These are phyloP conservation scores for Oryza rufipogon DNA, from an alignment of 176 grass and related monocot genomes.

Conservation along the genomic window DNA sequence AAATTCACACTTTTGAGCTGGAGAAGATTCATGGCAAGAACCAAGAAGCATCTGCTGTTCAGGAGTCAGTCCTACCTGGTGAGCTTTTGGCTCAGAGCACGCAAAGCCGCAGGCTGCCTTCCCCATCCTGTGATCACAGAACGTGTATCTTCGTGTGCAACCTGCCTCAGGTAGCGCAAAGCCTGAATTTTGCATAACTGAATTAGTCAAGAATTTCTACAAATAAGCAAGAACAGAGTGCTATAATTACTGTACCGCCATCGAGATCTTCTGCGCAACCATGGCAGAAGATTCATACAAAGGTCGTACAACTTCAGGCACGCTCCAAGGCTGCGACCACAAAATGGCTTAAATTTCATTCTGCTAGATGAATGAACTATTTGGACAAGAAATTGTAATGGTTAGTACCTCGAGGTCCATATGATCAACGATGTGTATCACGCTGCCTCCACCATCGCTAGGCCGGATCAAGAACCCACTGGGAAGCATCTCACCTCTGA, in stretches of 20 bases:
- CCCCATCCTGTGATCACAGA: slow-evolving; percentile 71
- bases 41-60: slow-evolving; percentile 24
- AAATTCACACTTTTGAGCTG: not conserved
- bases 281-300: slow-evolving; percentile 83
- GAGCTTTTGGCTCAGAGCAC: slow-evolving; percentile 88
- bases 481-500: slow-evolving; percentile 90
- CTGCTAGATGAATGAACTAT: not conserved
- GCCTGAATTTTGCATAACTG: slow-evolving; percentile 59
- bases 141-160: slow-evolving; percentile 68
- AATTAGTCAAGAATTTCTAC: slow-evolving; percentile 14
- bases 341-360: slow-evolving; percentile 14
- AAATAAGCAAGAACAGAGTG: not conserved
- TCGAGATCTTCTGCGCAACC: slow-evolving; percentile 84
- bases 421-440: slow-evolving; percentile 96
- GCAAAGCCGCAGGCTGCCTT: slow-evolving; percentile 78
- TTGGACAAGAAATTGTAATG: slow-evolving; percentile 36
- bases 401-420: slow-evolving; percentile 82
- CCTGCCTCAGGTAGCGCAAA: slow-evolving; percentile 86
- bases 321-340: slow-evolving; percentile 71
- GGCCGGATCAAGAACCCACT: slow-evolving; percentile 93
- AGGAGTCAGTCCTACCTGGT: slow-evolving; percentile 58
- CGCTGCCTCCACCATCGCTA: slow-evolving; percentile 77
- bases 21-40: slow-evolving; percentile 23
- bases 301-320: slow-evolving; percentile 92
- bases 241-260: slow-evolving; percentile 57